Evolutionary conservation across 305 asterid genomes (phyloP).

Genomic region (Stenogyne calaminthoides): DNA sequence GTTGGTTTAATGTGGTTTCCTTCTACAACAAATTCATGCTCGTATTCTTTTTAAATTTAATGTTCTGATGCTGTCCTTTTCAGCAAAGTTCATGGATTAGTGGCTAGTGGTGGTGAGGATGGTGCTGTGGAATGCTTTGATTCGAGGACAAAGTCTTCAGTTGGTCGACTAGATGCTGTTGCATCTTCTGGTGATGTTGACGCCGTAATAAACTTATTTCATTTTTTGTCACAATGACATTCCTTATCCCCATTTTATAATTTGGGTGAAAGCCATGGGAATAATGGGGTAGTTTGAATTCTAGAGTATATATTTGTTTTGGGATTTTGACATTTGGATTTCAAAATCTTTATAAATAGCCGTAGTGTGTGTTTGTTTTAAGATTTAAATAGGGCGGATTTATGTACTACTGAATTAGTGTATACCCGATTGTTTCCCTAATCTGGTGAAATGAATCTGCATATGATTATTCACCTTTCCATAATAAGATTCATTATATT

Average conservation of each 20-base stretch:
- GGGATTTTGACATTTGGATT: too few species aligned
- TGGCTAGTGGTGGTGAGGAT: conserved; percentile 95
- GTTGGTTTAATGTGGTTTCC: conserved; percentile 44
- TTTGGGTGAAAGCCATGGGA: background rate
- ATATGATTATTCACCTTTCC: background rate
- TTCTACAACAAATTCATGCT: conserved; percentile 2
- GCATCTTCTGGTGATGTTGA: conserved; percentile 63
- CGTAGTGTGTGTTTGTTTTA: too few species aligned
- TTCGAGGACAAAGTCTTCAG: conserved; percentile 76
- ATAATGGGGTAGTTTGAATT: background rate
- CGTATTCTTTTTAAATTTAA: background rate
- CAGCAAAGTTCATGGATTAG: conserved; percentile 86
- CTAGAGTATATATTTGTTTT: background rate
- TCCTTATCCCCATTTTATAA: background rate
- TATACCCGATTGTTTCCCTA: background rate
- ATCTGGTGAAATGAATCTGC: background rate
- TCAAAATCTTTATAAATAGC: too few species aligned
- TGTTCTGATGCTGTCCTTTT: conserved; percentile 21
- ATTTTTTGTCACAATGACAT: conserved; percentile 12
- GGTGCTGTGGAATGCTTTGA: conserved; percentile 97
- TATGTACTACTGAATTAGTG: background rate
- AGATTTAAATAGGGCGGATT: too few species aligned
- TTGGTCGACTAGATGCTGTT: conserved; percentile 74
- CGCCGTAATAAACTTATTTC: conserved; percentile 51
- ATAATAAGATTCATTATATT: conserved; percentile 2